A percentile compares a stretch with the other conserved stretches of the same genome.
These are phyloP conservation scores for Metarhizium anisopliae DNA, from an alignment of 2,329 filamentous ascomycete genomes.

Conservation along the genomic window DNA sequence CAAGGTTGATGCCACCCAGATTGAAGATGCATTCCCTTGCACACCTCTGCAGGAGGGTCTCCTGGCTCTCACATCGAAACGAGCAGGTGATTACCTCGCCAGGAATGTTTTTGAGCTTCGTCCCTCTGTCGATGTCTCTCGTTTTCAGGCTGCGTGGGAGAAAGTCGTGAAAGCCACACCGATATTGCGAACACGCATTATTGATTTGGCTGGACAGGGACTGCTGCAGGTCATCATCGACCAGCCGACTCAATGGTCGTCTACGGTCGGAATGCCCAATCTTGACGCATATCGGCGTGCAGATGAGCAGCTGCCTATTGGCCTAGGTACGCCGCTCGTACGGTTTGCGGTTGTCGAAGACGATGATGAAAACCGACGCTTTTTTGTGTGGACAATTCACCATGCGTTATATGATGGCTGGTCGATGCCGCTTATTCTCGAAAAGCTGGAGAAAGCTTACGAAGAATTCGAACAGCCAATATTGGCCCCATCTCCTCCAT, in stretches of 20 bases:
- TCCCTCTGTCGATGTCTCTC: neutral
- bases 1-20: neutral
- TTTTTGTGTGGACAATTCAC: neutral
- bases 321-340: neutral
- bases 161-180: neutral
- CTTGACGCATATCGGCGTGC: too few relatives aligned
- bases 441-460: neutral
- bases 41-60: constrained; percentile 1
- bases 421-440: neutral
- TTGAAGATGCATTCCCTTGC: constrained; percentile 1
- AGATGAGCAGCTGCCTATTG: neutral
- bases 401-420: constrained; percentile 1
- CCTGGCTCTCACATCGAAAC: neutral
- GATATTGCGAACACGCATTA: constrained; percentile 1
- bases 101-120: neutral
- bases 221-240: neutral
- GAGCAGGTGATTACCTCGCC: neutral
- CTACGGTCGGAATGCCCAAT: neutral
- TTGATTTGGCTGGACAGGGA: neutral
- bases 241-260: neutral
- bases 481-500: too few relatives aligned
- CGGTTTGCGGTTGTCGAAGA: too few relatives aligned
- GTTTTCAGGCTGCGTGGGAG: neutral
- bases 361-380: too few relatives aligned
- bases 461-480: neutral